phyloP scores from a whole-genome alignment of 768 basidiomycete species.

The Lepiota subincarnata region DNA sequence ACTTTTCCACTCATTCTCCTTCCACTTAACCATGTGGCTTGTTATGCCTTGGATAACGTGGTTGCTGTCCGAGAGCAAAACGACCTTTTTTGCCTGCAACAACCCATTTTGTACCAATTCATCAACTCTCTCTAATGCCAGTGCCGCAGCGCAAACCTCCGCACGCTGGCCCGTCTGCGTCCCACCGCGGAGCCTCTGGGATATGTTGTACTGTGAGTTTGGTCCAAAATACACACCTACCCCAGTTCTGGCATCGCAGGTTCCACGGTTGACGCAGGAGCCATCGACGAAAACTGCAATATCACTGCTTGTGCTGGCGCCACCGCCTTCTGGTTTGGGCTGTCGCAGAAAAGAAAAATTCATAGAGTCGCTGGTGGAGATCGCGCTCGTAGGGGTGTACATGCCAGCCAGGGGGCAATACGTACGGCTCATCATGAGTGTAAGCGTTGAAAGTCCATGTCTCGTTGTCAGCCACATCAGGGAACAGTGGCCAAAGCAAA shows the following conservation, averaged over 20 bases:
- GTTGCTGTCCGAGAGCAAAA: slow-evolving; percentile 5
- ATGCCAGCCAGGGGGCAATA: too few relatives aligned
- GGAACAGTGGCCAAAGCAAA: too few relatives aligned
- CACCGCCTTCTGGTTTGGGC: neutral
- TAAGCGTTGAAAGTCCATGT: too few relatives aligned
- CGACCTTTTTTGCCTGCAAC: slow-evolving; percentile 1
- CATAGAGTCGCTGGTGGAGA: too few relatives aligned
- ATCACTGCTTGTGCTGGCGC: neutral
- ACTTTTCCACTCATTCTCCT: slow-evolving; percentile 10
- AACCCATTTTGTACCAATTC: neutral
- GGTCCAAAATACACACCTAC: slow-evolving; percentile 8
- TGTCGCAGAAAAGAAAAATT: too few relatives aligned
- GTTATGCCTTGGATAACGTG: slow-evolving; percentile 7
- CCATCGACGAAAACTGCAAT: slow-evolving; percentile 11
- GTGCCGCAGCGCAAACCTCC: slow-evolving; percentile 8
- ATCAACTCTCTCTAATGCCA: slow-evolving; percentile 2
- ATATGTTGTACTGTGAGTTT: slow-evolving; percentile 1
- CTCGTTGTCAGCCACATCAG: too few relatives aligned
- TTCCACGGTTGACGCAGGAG: slow-evolving; percentile 7
- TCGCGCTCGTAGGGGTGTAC: too few relatives aligned
- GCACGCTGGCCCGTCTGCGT: slow-evolving; percentile 8
- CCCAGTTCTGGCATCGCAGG: slow-evolving; percentile 3
- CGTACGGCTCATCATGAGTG: too few relatives aligned
- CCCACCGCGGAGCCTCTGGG: neutral
- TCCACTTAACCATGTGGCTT: slow-evolving; percentile 10